These are phyloP conservation scores for Aspergillus sp. DNA, from an alignment of 2,329 filamentous ascomycete genomes.

Conservation along the genomic window DNA sequence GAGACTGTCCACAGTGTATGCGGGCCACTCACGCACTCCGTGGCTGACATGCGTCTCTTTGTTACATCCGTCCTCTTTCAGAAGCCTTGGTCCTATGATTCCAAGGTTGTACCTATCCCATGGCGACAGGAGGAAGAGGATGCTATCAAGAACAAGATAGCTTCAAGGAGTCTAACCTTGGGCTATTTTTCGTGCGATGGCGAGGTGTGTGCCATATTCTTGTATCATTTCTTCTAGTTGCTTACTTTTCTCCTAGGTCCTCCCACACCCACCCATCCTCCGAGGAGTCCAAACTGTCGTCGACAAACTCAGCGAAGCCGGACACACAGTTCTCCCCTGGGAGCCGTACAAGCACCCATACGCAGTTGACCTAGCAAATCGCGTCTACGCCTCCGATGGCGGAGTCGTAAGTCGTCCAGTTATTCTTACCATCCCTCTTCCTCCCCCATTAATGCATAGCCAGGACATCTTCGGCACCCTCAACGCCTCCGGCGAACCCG, in stretches of 20 bases:
- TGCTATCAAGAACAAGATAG: slow-evolving; percentile 26
- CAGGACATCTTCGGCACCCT: slow-evolving; percentile 34
- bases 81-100: slow-evolving; percentile 16
- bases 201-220: neutral
- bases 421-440: too few species aligned
- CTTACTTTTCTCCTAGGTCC: neutral
- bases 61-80: slow-evolving; percentile 6
- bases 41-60: slow-evolving; percentile 10
- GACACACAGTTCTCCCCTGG: slow-evolving; percentile 38
- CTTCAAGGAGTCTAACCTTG: slow-evolving; percentile 30
- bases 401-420: slow-evolving; percentile 20
- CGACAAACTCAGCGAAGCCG: slow-evolving; percentile 29
- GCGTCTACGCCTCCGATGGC: slow-evolving; percentile 36
- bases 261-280: slow-evolving; percentile 43
- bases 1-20: slow-evolving; percentile 40
- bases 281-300: slow-evolving; percentile 36
- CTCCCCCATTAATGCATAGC: neutral
- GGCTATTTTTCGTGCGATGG: slow-evolving; percentile 35
- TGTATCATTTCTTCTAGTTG: neutral
- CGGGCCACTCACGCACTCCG: slow-evolving; percentile 17
- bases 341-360: slow-evolving; percentile 22
- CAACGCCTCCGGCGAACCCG: slow-evolving; percentile 41
- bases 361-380: slow-evolving; percentile 13
- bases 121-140: slow-evolving; percentile 27
- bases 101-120: slow-evolving; percentile 18